phyloP scores from a whole-genome alignment of 2,329 filamentous ascomycete genomes.

The Phialophora tarda region DNA sequence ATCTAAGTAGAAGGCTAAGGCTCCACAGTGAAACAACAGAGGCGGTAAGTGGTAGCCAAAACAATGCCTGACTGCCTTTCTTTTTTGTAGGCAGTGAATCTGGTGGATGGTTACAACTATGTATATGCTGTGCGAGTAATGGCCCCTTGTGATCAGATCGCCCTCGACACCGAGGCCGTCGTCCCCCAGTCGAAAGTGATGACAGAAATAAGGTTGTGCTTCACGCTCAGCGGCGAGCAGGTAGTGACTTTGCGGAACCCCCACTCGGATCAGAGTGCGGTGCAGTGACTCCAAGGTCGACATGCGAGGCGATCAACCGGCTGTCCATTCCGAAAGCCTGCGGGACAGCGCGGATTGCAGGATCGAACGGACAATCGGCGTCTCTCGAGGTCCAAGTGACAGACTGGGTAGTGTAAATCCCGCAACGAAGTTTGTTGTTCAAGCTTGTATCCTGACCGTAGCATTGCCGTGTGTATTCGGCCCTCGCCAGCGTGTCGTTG shows the following conservation, averaged over 20 bases:
- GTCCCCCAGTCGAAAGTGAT: constrained; percentile 8
- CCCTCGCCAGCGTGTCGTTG: constrained; percentile 39
- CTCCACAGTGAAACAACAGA: no score
- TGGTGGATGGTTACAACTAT: no score
- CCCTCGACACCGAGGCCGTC: constrained; percentile 20
- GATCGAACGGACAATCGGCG: constrained; percentile 33
- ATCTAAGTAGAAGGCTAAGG: no score
- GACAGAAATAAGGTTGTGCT: constrained; percentile 8
- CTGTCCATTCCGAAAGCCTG: constrained; percentile 27
- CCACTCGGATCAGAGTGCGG: constrained; percentile 35
- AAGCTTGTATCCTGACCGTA: constrained; percentile 31
- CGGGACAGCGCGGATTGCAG: constrained; percentile 7
- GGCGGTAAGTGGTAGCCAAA: no score
- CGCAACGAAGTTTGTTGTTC: constrained; percentile 31
- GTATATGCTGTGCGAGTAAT: constrained; percentile 1
- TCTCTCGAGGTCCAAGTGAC: constrained; percentile 27
- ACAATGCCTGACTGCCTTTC: no score
- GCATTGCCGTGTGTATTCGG: constrained; percentile 39
- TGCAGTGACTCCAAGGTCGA: constrained; percentile 42
- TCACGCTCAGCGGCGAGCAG: constrained; percentile 34
- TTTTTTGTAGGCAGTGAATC: no score
- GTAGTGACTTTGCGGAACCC: constrained; percentile 40
- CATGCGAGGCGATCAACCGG: constrained; percentile 39
- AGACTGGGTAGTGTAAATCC: constrained; percentile 27
- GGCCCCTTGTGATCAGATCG: constrained; percentile 18